Evolutionary conservation across 768 basidiomycete genomes (phyloP).

Genomic region (Cystoderma amianthinum): DNA sequence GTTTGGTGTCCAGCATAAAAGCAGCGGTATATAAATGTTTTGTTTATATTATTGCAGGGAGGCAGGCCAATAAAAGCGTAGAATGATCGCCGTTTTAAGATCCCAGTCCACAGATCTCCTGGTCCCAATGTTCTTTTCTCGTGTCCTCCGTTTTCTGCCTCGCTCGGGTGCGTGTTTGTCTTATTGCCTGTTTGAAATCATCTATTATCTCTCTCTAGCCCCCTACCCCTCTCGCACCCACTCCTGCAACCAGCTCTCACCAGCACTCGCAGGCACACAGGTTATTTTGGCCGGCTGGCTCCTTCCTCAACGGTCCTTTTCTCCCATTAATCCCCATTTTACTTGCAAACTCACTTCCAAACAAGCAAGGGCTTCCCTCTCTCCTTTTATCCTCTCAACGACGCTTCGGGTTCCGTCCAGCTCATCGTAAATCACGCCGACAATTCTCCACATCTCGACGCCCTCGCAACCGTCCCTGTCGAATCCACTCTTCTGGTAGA

Average conservation of each 20-base stretch:
- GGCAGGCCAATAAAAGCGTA: conserved; percentile 16
- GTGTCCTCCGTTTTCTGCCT: conserved; percentile 5
- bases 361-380: conserved; percentile 64
- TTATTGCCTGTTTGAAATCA: no score
- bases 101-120: conserved; percentile 14
- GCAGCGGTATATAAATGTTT: conserved; percentile 5
- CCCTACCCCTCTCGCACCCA: conserved; percentile 62
- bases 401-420: conserved; percentile 72
- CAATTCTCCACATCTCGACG: conserved; percentile 21
- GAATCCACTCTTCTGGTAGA: conserved; percentile 76
- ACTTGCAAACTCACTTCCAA: conserved; percentile 18
- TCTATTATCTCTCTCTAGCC: conserved; percentile 23
- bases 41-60: conserved; percentile 13
- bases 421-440: conserved; percentile 55
- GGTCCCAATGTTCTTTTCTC: conserved; percentile 10
- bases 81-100: conserved; percentile 31
- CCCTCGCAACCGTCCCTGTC: conserved; percentile 57
- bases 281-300: conserved; percentile 83
- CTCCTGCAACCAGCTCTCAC: conserved; percentile 50
- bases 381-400: conserved; percentile 85
- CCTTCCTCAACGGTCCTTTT: conserved; percentile 71
- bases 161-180: no score
- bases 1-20: conserved; percentile 8
- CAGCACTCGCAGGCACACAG: conserved; percentile 39
- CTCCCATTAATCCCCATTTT: conserved; percentile 22